Base-by-base conservation (phyloP, 106 monocot genomes). In the Phalaenopsis equestris region DNA sequence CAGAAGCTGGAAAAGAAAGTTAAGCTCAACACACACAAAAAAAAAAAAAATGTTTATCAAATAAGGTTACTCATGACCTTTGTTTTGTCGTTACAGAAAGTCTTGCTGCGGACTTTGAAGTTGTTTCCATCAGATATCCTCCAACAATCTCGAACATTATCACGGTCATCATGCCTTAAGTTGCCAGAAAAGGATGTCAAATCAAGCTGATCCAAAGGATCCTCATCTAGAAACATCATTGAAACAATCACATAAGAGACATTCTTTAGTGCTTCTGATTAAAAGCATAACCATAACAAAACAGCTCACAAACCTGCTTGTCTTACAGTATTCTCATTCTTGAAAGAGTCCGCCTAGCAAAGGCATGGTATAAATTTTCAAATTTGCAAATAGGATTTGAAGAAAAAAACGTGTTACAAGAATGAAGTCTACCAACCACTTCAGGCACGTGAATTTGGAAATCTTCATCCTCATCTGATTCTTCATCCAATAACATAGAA, bases 381-480 rank as follows among this genome's bases (percentile, higher is more conserved):
- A 43, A 55, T 55, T 70, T 18, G 76, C 45, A 76, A 46, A 56
- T 38, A 41, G 16, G 17, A 36, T 11, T 56, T 14, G 68, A 68
- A 36, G 37, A 75, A 57, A 77, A 9, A 36, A 56, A 12, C 64
- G 16, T 30, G 45, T 24, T 46, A 76, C 23, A 56, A 81, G 18
- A 5, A 24, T 49, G 76, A 45, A 72, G 74, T 56, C 67, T 83
- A 72, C 42, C 39, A 23, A 94, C 92, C 90, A 82, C 88, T 56
- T 85, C 87, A 72, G 85, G 42, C 41, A 85, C 94, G 77, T 88
- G 87, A 88, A 80, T 79, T 55, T 80, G 89, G 90, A 77, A 84
- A 42, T 92, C 94, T 52, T 94, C 98, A 65, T 98, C 97, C 19
- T 98, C 98, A 81, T 98, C 94, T 87, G 92, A 92, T 41, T 94